These are phyloP conservation scores for Colletotrichum eremochloae DNA, from an alignment of 2,329 filamentous ascomycete species.

Conservation along the genomic window DNA sequence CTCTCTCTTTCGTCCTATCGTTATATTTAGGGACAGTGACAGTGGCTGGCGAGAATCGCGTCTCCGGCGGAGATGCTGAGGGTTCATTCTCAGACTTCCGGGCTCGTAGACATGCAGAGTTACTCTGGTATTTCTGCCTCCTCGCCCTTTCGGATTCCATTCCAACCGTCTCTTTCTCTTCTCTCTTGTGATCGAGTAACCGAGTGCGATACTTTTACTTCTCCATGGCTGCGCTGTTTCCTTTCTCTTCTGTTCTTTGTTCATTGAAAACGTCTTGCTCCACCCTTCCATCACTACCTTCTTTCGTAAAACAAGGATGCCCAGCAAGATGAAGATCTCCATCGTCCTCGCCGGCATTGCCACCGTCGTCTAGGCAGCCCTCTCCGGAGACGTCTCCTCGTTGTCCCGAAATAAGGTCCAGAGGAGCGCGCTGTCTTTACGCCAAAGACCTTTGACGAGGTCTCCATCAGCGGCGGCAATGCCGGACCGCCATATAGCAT, in stretches of 20 bases:
- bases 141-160: background rate
- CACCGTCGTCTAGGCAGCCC: slow-evolving; percentile 47
- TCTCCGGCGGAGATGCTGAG: background rate
- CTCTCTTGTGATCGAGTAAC: slow-evolving; percentile 19
- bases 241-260: slow-evolving; percentile 27
- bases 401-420: slow-evolving; percentile 43
- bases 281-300: slow-evolving; percentile 35
- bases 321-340: slow-evolving; percentile 53
- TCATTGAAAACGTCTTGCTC: slow-evolving; percentile 18
- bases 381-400: slow-evolving; percentile 13
- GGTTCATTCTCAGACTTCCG: slow-evolving; percentile 1
- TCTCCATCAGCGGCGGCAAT: slow-evolving; percentile 61
- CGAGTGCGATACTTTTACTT: slow-evolving; percentile 3
- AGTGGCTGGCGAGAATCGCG: background rate
- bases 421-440: slow-evolving; percentile 49
- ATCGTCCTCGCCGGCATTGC: slow-evolving; percentile 47
- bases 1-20: background rate
- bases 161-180: slow-evolving; percentile 19
- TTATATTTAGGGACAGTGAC: too few relatives aligned
- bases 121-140: background rate
- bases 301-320: background rate
- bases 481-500: slow-evolving; percentile 56
- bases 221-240: slow-evolving; percentile 34
- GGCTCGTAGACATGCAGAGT: background rate
- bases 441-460: slow-evolving; percentile 55